Percentiles rank a stretch among this genome's conserved stretches.
These are phyloP conservation scores for Exserohilum rostratum DNA, from an alignment of 2,329 filamentous ascomycete species.

Conservation along the genomic window DNA sequence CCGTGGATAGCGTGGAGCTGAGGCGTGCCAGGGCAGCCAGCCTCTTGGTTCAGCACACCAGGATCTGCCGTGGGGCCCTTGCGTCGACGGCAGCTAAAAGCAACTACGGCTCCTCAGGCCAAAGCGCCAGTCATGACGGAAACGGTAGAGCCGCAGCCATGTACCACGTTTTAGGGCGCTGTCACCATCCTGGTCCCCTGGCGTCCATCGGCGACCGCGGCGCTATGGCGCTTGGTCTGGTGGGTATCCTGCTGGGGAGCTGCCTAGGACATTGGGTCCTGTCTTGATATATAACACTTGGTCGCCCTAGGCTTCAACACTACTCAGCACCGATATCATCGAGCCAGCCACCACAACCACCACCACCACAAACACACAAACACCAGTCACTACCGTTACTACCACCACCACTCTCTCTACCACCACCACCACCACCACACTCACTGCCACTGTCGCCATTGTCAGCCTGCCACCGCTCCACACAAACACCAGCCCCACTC, in stretches of 20 bases:
- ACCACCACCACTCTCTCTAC: not conserved
- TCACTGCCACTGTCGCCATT: no score
- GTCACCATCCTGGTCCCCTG: conserved; percentile 27
- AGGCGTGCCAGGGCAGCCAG: conserved; percentile 19
- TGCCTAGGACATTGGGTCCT: conserved; percentile 12
- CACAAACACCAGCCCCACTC: not conserved
- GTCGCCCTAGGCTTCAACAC: conserved; percentile 10
- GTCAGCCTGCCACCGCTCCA: not conserved
- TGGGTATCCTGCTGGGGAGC: conserved; percentile 17
- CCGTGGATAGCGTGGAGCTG: conserved; percentile 15
- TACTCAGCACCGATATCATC: not conserved
- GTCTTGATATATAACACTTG: conserved; percentile 16
- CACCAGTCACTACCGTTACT: not conserved
- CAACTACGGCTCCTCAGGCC: conserved; percentile 25
- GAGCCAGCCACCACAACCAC: conserved; percentile 1
- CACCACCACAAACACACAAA: not conserved
- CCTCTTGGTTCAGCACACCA: conserved; percentile 20
- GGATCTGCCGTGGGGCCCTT: conserved; percentile 27
- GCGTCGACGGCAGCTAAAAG: conserved; percentile 25
- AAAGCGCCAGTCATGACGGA: conserved; percentile 17
- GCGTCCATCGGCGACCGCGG: conserved; percentile 21
- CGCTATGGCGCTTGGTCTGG: conserved; percentile 26
- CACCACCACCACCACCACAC: not conserved
- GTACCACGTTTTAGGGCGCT: conserved; percentile 29
- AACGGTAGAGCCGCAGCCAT: conserved; percentile 27